Conservation (phyloP, 768 basidiomycete genomes). For the Xerocomus spinulosus region DNA sequence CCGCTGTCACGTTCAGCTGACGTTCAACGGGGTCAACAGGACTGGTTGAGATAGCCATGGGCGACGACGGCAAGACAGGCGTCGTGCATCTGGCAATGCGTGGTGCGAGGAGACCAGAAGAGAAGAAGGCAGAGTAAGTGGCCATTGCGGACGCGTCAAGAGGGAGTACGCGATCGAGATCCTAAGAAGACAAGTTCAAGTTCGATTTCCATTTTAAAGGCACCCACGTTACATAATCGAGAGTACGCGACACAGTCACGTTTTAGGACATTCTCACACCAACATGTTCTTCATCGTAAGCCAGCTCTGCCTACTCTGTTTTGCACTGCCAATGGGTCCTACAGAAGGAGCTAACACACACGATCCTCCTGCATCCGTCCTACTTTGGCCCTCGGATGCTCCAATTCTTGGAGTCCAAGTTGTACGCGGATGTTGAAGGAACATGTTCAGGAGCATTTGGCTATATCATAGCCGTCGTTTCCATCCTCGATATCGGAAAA, state of each 20-base stretch:
- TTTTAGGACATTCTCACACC: background rate
- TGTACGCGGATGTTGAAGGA: slow-evolving; percentile 95
- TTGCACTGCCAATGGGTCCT: slow-evolving; percentile 2
- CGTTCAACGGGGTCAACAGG: slow-evolving; percentile 33
- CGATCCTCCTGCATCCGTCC: slow-evolving; percentile 94
- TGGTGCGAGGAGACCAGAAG: slow-evolving; percentile 62
- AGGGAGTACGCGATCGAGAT: background rate
- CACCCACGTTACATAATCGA: slow-evolving; percentile 15
- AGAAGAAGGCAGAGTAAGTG: slow-evolving; percentile 64
- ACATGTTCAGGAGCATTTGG: slow-evolving; percentile 95
- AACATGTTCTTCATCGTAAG: slow-evolving; percentile 72
- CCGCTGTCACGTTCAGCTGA: slow-evolving; percentile 35
- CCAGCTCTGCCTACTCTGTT: slow-evolving; percentile 8
- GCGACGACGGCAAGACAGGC: slow-evolving; percentile 25
- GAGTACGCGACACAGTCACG: slow-evolving; percentile 6
- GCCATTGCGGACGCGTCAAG: slow-evolving; percentile 29
- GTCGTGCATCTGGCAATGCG: slow-evolving; percentile 26
- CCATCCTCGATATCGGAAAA: slow-evolving; percentile 86
- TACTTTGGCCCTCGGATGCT: slow-evolving; percentile 97
- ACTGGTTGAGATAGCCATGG: slow-evolving; percentile 14
- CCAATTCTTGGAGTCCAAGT: slow-evolving; percentile 86
- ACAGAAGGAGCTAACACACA: slow-evolving; percentile 96
- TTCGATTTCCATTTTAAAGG: slow-evolving; percentile 11
- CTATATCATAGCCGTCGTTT: slow-evolving; percentile 89
- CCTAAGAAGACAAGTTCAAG: slow-evolving; percentile 16